phyloP scores from a whole-genome alignment of 2,329 filamentous ascomycete genomes.

The Nemania diffusa region DNA sequence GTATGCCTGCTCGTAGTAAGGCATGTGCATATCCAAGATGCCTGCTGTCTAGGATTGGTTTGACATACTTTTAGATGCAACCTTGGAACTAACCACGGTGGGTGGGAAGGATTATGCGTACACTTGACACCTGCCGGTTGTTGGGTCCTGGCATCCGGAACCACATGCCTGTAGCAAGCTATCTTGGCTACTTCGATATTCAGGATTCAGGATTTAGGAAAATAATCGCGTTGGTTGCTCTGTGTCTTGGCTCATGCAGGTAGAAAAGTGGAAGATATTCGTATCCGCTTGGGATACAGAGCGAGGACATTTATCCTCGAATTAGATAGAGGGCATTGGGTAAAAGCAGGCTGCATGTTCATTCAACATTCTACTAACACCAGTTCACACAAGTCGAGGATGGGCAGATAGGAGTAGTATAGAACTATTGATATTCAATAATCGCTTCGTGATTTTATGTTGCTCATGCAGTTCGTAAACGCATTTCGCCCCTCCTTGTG shows the following conservation, averaged over 20 bases:
- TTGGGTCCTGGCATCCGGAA: neutral
- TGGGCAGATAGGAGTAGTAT: neutral
- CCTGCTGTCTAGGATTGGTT: neutral
- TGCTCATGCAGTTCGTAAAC: slow-evolving; percentile 9
- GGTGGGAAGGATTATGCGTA: neutral
- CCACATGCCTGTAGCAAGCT: neutral
- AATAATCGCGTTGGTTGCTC: neutral
- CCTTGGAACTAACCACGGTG: neutral
- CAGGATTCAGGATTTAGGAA: neutral
- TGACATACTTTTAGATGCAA: neutral
- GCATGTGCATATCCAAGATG: no score
- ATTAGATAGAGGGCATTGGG: neutral
- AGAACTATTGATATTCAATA: neutral
- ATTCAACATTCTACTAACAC: no score
- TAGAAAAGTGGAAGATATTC: neutral
- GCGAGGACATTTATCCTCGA: neutral
- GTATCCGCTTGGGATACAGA: neutral
- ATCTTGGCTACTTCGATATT: neutral
- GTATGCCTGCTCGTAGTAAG: no score
- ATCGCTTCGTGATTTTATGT: slow-evolving; percentile 14
- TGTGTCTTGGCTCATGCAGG: neutral
- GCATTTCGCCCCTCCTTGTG: neutral
- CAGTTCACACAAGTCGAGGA: neutral
- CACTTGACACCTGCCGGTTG: neutral
- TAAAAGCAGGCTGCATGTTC: neutral